A percentile compares a stretch with the other conserved stretches of the same genome.
These are phyloP conservation scores for Kazachstania africana DNA, from an alignment of 805 yeast species.

Conservation along the genomic window DNA sequence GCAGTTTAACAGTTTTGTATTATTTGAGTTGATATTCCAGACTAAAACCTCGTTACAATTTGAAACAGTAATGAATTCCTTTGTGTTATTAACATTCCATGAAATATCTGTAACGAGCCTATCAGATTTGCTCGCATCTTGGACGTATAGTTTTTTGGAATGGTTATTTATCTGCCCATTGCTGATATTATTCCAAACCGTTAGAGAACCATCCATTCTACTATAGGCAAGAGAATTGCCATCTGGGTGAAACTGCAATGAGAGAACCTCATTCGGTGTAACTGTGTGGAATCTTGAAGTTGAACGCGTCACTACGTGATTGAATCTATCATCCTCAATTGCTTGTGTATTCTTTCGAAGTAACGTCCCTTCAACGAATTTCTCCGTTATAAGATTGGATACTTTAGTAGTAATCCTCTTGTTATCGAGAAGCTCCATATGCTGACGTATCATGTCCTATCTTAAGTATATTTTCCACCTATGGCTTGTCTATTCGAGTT, in stretches of 20 bases:
- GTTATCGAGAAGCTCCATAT: constrained; percentile 1
- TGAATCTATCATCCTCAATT: constrained; percentile 17
- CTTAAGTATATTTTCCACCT: too few relatives aligned
- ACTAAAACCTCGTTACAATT: constrained; percentile 12
- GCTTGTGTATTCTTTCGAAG: constrained; percentile 1
- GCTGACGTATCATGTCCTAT: too few relatives aligned
- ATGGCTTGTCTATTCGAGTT: too few relatives aligned
- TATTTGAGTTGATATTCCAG: constrained; percentile 13
- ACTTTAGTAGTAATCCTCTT: constrained; percentile 1
- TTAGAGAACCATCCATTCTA: constrained; percentile 23
- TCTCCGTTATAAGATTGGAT: constrained; percentile 1
- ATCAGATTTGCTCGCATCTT: constrained; percentile 13
- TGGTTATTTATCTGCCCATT: constrained; percentile 4
- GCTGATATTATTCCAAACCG: constrained; percentile 12
- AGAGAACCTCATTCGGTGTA: constrained; percentile 12
- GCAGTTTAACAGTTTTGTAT: constrained; percentile 7
- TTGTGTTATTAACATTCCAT: constrained; percentile 16
- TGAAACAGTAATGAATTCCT: constrained; percentile 17
- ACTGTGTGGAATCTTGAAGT: constrained; percentile 15
- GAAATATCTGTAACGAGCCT: constrained; percentile 12
- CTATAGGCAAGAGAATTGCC: constrained; percentile 20
- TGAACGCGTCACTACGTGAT: constrained; percentile 7
- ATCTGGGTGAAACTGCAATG: constrained; percentile 19
- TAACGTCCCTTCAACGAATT: constrained; percentile 2
- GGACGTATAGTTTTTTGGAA: constrained; percentile 6